Evolutionary conservation across 2,329 filamentous ascomycete genomes (phyloP).

Genomic region (Pyrenophora graminea): DNA sequence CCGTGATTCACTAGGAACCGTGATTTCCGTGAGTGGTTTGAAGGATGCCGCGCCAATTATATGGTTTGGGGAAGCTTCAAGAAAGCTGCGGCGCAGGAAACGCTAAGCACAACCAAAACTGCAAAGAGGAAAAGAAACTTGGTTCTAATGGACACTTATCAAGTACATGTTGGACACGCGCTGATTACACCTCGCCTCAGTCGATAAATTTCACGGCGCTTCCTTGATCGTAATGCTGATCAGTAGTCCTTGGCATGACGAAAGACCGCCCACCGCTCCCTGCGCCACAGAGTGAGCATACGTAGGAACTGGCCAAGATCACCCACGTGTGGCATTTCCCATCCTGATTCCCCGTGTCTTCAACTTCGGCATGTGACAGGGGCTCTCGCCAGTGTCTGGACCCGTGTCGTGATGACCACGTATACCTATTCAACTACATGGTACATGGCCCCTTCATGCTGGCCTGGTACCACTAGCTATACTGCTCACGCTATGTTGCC

Average conservation of each 20-base stretch:
- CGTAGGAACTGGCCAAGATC: not conserved
- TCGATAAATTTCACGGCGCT: conserved; percentile 29
- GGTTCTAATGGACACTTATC: conserved; percentile 1
- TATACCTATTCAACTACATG: too few relatives aligned
- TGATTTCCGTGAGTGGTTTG: too few relatives aligned
- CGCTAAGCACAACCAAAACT: conserved; percentile 1
- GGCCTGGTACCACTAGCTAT: too few relatives aligned
- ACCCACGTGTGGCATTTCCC: conserved; percentile 24
- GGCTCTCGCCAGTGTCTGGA: not conserved
- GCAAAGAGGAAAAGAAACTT: not conserved
- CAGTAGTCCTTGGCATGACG: conserved; percentile 30
- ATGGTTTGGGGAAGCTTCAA: conserved; percentile 6
- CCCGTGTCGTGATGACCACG: not conserved
- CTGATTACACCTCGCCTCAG: conserved; percentile 16
- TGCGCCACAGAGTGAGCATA: conserved; percentile 17
- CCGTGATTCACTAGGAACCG: too few relatives aligned
- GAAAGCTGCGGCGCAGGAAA: conserved; percentile 1
- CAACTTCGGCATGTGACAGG: conserved; percentile 3
- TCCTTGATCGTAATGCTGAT: conserved; percentile 31
- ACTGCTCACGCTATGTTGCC: not conserved
- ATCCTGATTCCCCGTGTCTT: conserved; percentile 19
- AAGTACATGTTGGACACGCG: conserved; percentile 24
- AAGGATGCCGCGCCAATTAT: conserved; percentile 12
- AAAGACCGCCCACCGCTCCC: conserved; percentile 21
- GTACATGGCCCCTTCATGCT: too few relatives aligned